These are phyloP conservation scores for Mycosphaerelloides madeirae DNA, from an alignment of 2,329 filamentous ascomycete genomes.

Conservation along the genomic window DNA sequence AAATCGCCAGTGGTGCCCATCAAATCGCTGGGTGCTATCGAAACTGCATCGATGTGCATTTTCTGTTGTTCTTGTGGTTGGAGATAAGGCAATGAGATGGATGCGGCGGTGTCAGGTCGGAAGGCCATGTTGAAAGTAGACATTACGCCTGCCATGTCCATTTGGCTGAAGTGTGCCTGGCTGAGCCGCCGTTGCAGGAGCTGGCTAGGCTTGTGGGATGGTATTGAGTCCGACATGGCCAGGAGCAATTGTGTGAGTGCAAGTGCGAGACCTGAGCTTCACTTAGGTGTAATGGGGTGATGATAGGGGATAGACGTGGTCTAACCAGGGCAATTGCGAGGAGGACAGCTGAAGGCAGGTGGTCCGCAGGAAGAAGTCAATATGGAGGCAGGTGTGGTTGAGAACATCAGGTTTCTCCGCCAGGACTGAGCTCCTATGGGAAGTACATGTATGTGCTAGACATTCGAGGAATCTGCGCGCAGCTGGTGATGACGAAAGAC, in stretches of 20 bases:
- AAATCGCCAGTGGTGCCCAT: conserved; percentile 14
- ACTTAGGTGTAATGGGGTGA: not conserved
- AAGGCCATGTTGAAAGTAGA: conserved; percentile 29
- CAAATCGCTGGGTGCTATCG: conserved; percentile 22
- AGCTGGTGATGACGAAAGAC: conserved; percentile 18
- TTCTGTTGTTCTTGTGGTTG: conserved; percentile 17
- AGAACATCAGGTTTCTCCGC: too few relatives aligned
- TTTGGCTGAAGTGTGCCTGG: conserved; percentile 22
- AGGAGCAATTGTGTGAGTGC: not conserved
- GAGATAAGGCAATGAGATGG: conserved; percentile 15
- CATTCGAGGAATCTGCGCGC: conserved; percentile 9
- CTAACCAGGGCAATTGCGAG: too few relatives aligned
- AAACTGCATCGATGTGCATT: conserved; percentile 13
- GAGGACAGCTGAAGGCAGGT: too few relatives aligned
- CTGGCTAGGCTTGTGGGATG: conserved; percentile 16
- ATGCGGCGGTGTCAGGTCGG: conserved; percentile 21
- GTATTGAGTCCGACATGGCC: conserved; percentile 21
- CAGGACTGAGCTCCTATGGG: conserved; percentile 12
- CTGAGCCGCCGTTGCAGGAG: conserved; percentile 26
- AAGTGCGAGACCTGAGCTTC: not conserved
- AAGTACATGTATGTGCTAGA: conserved; percentile 6
- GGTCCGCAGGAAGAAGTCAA: conserved; percentile 1
- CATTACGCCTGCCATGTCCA: conserved; percentile 25
- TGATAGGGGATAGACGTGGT: too few relatives aligned
- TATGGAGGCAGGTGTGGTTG: not conserved